Evolutionary conservation across 2,329 filamentous ascomycete genomes (phyloP), one percentile per base, ranked within the genome.

Genomic region (Bipolaris bicolor): DNA sequence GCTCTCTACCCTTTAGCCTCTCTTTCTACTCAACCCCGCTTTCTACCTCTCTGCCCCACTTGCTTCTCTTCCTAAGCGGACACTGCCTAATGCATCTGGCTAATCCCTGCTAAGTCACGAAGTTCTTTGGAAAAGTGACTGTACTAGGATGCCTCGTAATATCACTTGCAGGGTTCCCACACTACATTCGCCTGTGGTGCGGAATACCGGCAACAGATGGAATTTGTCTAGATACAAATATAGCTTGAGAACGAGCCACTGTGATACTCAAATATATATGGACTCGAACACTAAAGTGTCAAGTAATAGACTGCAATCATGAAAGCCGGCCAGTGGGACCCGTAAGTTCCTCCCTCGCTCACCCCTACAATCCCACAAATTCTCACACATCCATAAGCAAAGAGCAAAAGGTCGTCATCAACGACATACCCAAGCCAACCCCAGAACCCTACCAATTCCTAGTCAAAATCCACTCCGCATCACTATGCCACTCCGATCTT

Each of bases 401-500:
- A 46, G 48, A 57, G 18, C 64, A 72, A 31, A 73, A 73, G 49
- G 65, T 73, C 7, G 66, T 72, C 34, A 62, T 73, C 11, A 72
- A 71, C 44, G 68, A 72, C 44, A 57, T 72, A 3, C 64, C 68
- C 0, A 68, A 65, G n/a, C 69, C 66, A 2, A 46, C 58, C 0
- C 60, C 66, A 24, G 63, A 57, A 18, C 53, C 63, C 6, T 64
- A 65, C n/a, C 69, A 71, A 60, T 71, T 70, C 39, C 61, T 72
- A 15, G 64, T 70, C 29, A 72, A 72, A 39, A 72, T 73, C 24
- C 65, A 71, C 46, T 68, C 66, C 3, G 70, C 70, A 11, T 73
- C 70, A 33, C 41, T 73, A 63, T 73, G 70, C 46, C 70, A 73
- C 50, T 72, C 69, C 1, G 70, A 73, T 45, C 60, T 73, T 1